Base-by-base conservation (phyloP, 2,329 filamentous ascomycete species). In the Volutella citrinella region DNA sequence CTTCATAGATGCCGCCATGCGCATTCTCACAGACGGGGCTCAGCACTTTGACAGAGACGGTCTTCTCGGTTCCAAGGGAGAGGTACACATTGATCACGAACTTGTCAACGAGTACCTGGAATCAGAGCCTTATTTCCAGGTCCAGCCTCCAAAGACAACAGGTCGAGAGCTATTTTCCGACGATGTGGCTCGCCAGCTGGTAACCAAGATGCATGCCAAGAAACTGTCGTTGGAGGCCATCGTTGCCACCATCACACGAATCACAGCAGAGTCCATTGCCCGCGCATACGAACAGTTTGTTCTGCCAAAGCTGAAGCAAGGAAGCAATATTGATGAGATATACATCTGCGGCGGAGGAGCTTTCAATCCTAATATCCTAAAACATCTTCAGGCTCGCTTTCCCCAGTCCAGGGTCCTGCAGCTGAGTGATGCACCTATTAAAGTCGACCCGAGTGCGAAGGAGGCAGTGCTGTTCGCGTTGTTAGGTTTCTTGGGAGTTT, bases 281-380 rank as follows among this genome's bases (percentile, higher is more conserved):
- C 25, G 39, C 18, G 31, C 40, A 11, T 49, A 51, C 32, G 38
- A 36, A 31, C 29, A 37, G 12, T 46, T 38, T n/a, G 27, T 38
- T 17, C 31, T 34, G 5, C 32, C 40, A n/a, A 22, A 45, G 5
- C 14, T 35, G 2, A 19, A 18, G 15, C 13, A 15, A 6, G 21
- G 13, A 10, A 28, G 17, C 3, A 32, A 25, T 10, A 41, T 62
- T 10, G 59, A 55, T 25, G 76, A 81, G 55, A 67, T 81, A 23
- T 80, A 76, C 56, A 74, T 81, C 64, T 79, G 75, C 46, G 76
- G 77, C 8, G 73, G 72, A 5, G 74, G 74, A 12, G 74, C 74
- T 1, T 65, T 68, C 38, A 79, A 80, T 45, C 69, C 72, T 2
- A 79, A 78, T 42, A 80, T 80, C 43, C 63, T 49, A n/a, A 53